Conservation (phyloP, 2,329 filamentous ascomycete genomes). For the Alternaria rosae region DNA sequence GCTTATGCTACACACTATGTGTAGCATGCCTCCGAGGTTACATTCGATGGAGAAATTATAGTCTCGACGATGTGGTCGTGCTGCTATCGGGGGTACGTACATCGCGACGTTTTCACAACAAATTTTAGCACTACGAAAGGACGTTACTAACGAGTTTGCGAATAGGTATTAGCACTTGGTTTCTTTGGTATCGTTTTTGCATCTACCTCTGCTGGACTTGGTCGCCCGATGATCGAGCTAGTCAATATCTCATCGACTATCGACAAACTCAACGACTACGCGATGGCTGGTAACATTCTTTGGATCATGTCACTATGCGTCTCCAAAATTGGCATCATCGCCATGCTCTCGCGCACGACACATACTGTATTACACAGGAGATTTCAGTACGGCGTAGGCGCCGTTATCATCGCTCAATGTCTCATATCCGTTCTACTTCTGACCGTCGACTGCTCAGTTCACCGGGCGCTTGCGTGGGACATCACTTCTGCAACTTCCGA, state of each 20-base stretch:
- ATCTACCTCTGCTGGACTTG: slow-evolving; percentile 3
- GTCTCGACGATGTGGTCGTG: slow-evolving; percentile 15
- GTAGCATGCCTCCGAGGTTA: slow-evolving; percentile 14
- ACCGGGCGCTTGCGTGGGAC: neutral
- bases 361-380: neutral
- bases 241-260: neutral
- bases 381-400: neutral
- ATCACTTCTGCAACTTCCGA: neutral
- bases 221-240: slow-evolving; percentile 1
- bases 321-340: slow-evolving; percentile 20
- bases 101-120: neutral
- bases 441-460: neutral
- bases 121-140: neutral
- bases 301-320: slow-evolving; percentile 24
- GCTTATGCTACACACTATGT: slow-evolving; percentile 22
- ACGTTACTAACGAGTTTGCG: neutral
- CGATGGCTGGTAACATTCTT: slow-evolving; percentile 15
- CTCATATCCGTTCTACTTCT: neutral
- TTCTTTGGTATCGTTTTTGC: slow-evolving; percentile 20
- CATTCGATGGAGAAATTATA: slow-evolving; percentile 14
- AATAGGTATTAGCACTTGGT: slow-evolving; percentile 7
- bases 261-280: slow-evolving; percentile 5
- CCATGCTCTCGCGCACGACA: slow-evolving; percentile 22
- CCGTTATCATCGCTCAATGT: neutral
- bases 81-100: slow-evolving; percentile 9